Evolutionary conservation across 306 rosid genomes (phyloP).

Genomic region (Sicyos edulis): DNA sequence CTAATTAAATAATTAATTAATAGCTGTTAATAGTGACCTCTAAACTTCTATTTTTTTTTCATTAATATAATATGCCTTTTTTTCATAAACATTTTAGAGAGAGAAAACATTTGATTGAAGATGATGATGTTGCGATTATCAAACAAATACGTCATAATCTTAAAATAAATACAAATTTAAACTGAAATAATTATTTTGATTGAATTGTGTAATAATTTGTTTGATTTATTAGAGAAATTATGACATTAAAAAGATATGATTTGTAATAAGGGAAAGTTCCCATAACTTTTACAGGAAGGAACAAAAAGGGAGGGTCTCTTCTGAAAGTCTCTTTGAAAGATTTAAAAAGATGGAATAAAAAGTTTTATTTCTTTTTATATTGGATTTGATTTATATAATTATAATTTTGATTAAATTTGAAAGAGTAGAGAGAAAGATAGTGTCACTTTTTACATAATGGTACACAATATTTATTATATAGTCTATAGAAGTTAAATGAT

Average conservation of each 20-base stretch:
- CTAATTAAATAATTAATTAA: too few species aligned
- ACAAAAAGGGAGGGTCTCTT: neutral
- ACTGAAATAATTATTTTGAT: neutral
- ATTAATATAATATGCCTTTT: too few species aligned
- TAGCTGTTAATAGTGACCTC: neutral
- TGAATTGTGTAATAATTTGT: neutral
- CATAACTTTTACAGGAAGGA: neutral
- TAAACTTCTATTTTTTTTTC: neutral
- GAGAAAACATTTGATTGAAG: neutral
- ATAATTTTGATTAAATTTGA: neutral
- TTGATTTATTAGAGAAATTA: neutral
- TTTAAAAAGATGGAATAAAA: neutral
- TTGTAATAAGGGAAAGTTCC: constrained; percentile 1
- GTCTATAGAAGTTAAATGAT: neutral
- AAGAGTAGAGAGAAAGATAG: neutral
- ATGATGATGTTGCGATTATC: neutral
- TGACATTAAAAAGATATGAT: neutral
- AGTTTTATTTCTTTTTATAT: neutral
- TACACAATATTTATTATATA: neutral
- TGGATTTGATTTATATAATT: neutral
- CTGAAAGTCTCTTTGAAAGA: neutral
- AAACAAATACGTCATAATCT: neutral
- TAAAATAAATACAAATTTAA: neutral
- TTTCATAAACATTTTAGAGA: too few species aligned
- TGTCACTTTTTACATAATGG: neutral